These are phyloP conservation scores for Suillus decipiens DNA, from an alignment of 768 basidiomycete genomes.

Conservation along the genomic window DNA sequence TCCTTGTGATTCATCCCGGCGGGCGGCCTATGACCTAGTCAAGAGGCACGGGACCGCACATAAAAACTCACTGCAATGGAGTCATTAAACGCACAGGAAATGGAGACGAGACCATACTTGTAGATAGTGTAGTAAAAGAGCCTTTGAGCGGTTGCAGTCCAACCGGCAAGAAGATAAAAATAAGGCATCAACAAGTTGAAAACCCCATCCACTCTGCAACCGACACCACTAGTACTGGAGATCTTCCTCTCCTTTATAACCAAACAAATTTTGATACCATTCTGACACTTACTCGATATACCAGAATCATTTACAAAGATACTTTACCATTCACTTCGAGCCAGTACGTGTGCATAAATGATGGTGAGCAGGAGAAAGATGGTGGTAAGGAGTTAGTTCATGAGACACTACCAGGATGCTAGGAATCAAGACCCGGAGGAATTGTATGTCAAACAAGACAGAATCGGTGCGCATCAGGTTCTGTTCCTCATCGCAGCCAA, in stretches of 20 bases:
- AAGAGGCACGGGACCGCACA: not conserved
- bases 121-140: constrained; percentile 6
- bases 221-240: constrained; percentile 1
- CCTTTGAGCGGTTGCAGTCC: constrained; percentile 9
- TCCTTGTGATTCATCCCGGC: not conserved
- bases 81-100: constrained; percentile 1
- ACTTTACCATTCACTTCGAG: not conserved
- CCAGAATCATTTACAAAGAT: constrained; percentile 2
- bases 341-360: constrained; percentile 5
- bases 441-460: constrained; percentile 94
- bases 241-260: not conserved
- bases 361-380: constrained; percentile 13
- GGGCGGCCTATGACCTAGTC: not conserved
- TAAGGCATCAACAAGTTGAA: constrained; percentile 4
- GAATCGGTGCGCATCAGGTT: constrained; percentile 70
- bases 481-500: constrained; percentile 16
- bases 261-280: constrained; percentile 3
- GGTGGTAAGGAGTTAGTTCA: constrained; percentile 6
- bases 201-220: constrained; percentile 1
- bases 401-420: constrained; percentile 51
- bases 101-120: not conserved
- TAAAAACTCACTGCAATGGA: no score
- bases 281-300: constrained; percentile 2
- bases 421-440: constrained; percentile 91
- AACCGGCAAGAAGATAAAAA: constrained; percentile 10